A percentile compares a stretch with the other conserved stretches of the same genome.
Evolutionary conservation across 2,329 filamentous ascomycete genomes (phyloP).

Genomic region (Parafenestella ontariensis): DNA sequence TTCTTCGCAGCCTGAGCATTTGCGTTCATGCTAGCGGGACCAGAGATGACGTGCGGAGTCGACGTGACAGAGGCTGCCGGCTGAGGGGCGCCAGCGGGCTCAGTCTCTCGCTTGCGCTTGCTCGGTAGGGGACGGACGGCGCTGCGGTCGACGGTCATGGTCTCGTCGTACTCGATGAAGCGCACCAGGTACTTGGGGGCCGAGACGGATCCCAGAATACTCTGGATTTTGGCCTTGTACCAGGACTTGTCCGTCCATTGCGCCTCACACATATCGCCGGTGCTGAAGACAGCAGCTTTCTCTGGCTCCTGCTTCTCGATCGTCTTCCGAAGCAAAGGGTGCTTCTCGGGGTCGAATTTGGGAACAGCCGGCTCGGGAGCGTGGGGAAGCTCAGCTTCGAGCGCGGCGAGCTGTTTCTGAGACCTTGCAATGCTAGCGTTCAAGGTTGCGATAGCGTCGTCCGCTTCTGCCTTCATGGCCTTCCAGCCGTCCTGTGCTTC

Average conservation of each 20-base stretch:
- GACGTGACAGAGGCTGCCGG: slow-evolving; percentile 48
- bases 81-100: slow-evolving; percentile 67
- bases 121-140: slow-evolving; percentile 41
- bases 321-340: slow-evolving; percentile 70
- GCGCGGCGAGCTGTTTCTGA: slow-evolving; percentile 70
- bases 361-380: slow-evolving; percentile 42
- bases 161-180: slow-evolving; percentile 92
- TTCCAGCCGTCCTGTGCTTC: slow-evolving; percentile 17
- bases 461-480: slow-evolving; percentile 82
- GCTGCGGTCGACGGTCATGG: slow-evolving; percentile 71
- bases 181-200: slow-evolving; percentile 93
- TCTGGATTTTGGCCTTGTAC: slow-evolving; percentile 91
- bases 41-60: slow-evolving; percentile 65
- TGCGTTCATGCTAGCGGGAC: slow-evolving; percentile 70
- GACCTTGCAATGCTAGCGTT: slow-evolving; percentile 73
- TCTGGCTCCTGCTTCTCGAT: slow-evolving; percentile 48
- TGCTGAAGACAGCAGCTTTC: slow-evolving; percentile 68
- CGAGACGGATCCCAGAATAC: slow-evolving; percentile 88
- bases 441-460: slow-evolving; percentile 79
- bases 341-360: slow-evolving; percentile 82
- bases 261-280: slow-evolving; percentile 89
- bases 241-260: slow-evolving; percentile 92
- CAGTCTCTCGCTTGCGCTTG: slow-evolving; percentile 78
- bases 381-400: slow-evolving; percentile 57
- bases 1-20: slow-evolving; percentile 69